Base-by-base conservation (phyloP, 2,329 filamentous ascomycete genomes). In the Botrytis fabae region DNA sequence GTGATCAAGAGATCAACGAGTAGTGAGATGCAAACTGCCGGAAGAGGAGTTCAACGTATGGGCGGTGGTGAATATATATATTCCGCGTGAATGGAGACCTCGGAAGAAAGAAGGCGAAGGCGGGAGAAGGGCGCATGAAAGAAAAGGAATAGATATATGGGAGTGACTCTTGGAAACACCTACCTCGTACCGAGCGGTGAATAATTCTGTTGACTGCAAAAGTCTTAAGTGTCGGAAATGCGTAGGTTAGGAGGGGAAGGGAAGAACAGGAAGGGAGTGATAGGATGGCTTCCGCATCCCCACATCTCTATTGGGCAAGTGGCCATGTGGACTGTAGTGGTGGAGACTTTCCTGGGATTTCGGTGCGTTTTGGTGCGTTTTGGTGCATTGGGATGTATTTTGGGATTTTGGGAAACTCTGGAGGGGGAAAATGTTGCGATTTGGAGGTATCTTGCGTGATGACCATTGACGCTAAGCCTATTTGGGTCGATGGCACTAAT, bases 391-490 rank as follows among this genome's bases (percentile, higher is more conserved):
- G 5, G 10, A 35, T 42, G 25, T 51, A 32, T 35, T 18, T 16
- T 66, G n/a, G 12, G 48, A 22, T 32, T 32, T 61, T 35, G 3
- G 57, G 28, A 10, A 40, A 38, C 4, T 48, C 48, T 38, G 44
- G 32, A n/a, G 18, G 63, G 32, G 28, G 62, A 54, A 68, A 54
- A 68, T 68, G 64, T 68, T 68, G 64, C 64, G 46, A 68, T 68
- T 42, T 68, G 48, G 64, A 42, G 5, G 7, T 32, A 57, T 68
- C 64, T 68, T 57, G 64, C 64, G 64, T 68, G 64, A 68, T 68
- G 42, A 68, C n/a, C n/a, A 20, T 14, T 40, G 25, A 42, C 46
- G 46, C 64, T 68, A 68, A 40, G 1, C 64, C 64, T 16, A 16
- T 40, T 57, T 42, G 0, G 35, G 25, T 28, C 22, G 8, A 1